Conservation (phyloP, 805 yeast species). For the Kazachstania martiniae region DNA sequence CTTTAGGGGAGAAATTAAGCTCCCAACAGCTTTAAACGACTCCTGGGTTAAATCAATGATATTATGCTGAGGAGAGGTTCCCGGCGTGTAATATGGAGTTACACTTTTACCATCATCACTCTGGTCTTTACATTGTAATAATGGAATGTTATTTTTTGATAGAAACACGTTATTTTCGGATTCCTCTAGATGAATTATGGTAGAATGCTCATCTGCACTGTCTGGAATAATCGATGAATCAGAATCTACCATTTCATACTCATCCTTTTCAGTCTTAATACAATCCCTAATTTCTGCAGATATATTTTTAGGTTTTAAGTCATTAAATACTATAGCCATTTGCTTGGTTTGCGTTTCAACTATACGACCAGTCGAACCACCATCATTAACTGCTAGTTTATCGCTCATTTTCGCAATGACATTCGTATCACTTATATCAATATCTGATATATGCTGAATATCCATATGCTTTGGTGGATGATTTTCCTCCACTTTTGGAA, state of each 20-base stretch:
- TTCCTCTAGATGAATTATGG: neutral
- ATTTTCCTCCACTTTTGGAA: no score
- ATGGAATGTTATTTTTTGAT: neutral
- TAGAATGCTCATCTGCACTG: constrained; percentile 3
- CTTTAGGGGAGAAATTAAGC: constrained; percentile 21
- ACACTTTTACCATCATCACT: neutral
- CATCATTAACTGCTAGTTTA: no score
- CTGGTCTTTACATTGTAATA: neutral
- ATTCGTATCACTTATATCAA: no score
- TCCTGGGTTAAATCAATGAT: constrained; percentile 22
- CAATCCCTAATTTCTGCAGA: no score
- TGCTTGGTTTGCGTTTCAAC: no score
- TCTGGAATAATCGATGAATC: constrained; percentile 3
- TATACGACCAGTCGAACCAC: no score
- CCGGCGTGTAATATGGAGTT: constrained; percentile 1
- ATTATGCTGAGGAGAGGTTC: constrained; percentile 3
- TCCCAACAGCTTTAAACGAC: constrained; percentile 21
- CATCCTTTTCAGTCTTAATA: no score
- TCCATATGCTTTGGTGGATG: no score
- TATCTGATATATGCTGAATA: no score
- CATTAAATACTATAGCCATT: no score
- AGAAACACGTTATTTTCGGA: neutral
- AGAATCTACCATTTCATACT: constrained; percentile 2
- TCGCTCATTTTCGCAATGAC: no score
- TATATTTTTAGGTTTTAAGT: no score